Percentiles rank a stretch among this genome's conserved stretches.
These are phyloP conservation scores for Zymoseptoria pseudotritici DNA, from an alignment of 2,329 filamentous ascomycete species.

Conservation along the genomic window DNA sequence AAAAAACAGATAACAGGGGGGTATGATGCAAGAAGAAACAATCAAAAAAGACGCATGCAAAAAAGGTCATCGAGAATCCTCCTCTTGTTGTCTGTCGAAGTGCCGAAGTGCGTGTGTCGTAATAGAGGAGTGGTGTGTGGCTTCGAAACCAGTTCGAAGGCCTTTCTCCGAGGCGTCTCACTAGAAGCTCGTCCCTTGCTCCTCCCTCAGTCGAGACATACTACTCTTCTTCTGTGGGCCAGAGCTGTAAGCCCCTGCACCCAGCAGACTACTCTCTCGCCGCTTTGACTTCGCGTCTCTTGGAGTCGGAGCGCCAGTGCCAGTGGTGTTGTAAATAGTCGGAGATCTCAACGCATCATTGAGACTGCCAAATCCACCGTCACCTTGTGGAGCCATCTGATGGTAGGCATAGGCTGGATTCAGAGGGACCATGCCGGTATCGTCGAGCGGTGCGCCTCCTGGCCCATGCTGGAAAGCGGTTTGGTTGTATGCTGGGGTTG, in stretches of 20 bases:
- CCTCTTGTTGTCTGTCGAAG: not conserved
- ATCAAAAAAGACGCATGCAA: not conserved
- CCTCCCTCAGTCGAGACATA: conserved; percentile 27
- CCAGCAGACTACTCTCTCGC: conserved; percentile 28
- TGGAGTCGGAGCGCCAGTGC: conserved; percentile 10
- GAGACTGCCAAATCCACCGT: conserved; percentile 28
- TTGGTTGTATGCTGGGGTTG: conserved; percentile 56
- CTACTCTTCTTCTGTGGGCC: conserved; percentile 30
- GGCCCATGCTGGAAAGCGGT: conserved; percentile 32
- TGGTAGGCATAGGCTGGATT: conserved; percentile 25
- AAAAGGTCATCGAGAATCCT: not conserved
- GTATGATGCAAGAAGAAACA: not conserved
- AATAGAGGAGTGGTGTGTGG: not conserved
- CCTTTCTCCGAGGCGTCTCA: not conserved
- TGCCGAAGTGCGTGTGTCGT: not conserved
- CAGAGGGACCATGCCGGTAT: conserved; percentile 24
- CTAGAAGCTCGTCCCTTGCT: conserved; percentile 24
- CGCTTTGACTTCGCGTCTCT: conserved; percentile 21
- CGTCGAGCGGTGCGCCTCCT: conserved; percentile 6
- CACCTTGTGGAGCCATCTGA: conserved; percentile 28
- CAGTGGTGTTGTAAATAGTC: conserved; percentile 16
- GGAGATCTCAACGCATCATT: conserved; percentile 28
- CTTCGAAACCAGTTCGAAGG: not conserved
- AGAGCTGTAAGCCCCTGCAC: conserved; percentile 9
- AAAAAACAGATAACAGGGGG: not conserved